A percentile compares a stretch with the other conserved stretches of the same genome.
Conservation (phyloP, 257 asterid species). For the Solanum sejunctum region DNA sequence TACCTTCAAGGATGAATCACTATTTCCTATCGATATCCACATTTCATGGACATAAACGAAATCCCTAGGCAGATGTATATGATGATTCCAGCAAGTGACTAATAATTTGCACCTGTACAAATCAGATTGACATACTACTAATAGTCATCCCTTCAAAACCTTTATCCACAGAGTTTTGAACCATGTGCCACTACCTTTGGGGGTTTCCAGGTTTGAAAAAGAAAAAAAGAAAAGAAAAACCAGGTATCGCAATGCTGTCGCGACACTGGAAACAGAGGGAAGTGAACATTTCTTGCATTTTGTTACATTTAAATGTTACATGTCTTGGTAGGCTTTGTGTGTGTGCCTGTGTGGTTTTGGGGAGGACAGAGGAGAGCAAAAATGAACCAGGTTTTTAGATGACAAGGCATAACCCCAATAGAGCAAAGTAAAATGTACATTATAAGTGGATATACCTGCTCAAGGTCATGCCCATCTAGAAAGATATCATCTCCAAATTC, state of each 20-base stretch:
- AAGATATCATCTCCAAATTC: slow-evolving; percentile 47
- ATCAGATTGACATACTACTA: not conserved
- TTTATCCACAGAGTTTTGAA: not conserved
- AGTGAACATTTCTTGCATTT: not conserved
- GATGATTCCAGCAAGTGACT: not conserved
- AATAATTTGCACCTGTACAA: not conserved
- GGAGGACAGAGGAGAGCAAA: not conserved
- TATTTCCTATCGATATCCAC: not conserved
- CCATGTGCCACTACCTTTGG: not conserved
- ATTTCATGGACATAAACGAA: not conserved
- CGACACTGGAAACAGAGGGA: not conserved
- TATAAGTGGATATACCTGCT: slow-evolving; percentile 39
- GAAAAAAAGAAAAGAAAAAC: not conserved
- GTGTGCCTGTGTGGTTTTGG: not conserved
- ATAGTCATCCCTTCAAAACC: not conserved
- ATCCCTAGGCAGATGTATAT: not conserved
- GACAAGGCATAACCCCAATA: not conserved
- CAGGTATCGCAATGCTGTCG: not conserved
- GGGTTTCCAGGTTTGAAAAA: not conserved
- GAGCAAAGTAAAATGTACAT: not conserved
- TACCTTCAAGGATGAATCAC: not conserved
- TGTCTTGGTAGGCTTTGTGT: not conserved
- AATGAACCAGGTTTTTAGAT: not conserved
- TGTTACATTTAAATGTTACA: not conserved
- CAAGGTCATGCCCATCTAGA: slow-evolving; percentile 63